A percentile compares a stretch with the other conserved stretches of the same genome.
These are phyloP conservation scores for Neurospora sp. DNA, from an alignment of 495 filamentous ascomycete genomes.

Conservation along the genomic window DNA sequence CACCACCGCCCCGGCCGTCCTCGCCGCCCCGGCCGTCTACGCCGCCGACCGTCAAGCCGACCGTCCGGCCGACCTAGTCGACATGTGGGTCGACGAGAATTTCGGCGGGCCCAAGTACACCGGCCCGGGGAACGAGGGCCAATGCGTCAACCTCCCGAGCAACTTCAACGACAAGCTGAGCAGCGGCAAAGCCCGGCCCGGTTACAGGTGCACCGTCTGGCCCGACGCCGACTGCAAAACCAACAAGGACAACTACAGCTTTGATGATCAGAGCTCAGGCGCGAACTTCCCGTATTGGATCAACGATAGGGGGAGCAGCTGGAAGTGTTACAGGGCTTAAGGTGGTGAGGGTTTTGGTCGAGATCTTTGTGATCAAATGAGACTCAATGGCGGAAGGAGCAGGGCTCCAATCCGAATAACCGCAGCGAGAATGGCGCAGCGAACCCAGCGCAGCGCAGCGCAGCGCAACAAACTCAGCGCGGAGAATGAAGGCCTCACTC, in stretches of 20 bases:
- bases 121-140: conserved; percentile 1
- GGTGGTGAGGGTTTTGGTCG: neutral
- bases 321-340: conserved; percentile 4
- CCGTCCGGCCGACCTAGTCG: conserved; percentile 1
- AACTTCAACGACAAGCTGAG: conserved; percentile 9
- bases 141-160: conserved; percentile 8
- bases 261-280: neutral
- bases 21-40: neutral
- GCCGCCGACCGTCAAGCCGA: no score
- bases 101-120: conserved; percentile 38
- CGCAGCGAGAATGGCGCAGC: neutral
- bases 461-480: neutral
- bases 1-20: neutral
- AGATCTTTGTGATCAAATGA: neutral
- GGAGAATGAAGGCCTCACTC: neutral
- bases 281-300: conserved; percentile 3
- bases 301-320: conserved; percentile 7
- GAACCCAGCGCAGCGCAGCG: no score
- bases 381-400: no score
- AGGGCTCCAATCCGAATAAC: no score
- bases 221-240: conserved; percentile 9
- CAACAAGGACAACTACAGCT: conserved; percentile 1
- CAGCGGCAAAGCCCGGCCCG: conserved; percentile 7
- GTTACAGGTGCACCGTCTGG: conserved; percentile 12
- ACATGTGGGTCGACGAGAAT: conserved; percentile 21